Percentiles rank a stretch among this genome's conserved stretches.
These are phyloP conservation scores for Chloromonas sp. DNA, from an alignment of 163 green algal species.

Conservation along the genomic window DNA sequence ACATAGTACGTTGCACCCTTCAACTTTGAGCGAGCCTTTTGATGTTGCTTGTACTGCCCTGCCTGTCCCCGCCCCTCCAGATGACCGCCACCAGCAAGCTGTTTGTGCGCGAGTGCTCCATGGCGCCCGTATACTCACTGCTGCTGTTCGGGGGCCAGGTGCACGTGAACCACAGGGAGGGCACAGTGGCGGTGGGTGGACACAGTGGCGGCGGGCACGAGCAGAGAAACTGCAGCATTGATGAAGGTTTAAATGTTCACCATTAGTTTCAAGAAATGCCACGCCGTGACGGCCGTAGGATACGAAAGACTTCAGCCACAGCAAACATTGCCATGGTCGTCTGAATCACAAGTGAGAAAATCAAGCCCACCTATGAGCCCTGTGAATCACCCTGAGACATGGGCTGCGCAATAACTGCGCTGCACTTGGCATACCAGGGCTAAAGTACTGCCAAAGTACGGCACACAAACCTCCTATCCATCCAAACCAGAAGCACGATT, in stretches of 20 bases:
- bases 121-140: slow-evolving; percentile 81
- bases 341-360: neutral
- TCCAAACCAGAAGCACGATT: too few species aligned
- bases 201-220: neutral
- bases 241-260: too few species aligned
- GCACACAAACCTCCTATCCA: too few species aligned
- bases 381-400: too few species aligned
- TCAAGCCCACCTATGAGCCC: neutral
- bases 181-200: slow-evolving; percentile 35
- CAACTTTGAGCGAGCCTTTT: too few species aligned
- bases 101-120: slow-evolving; percentile 57
- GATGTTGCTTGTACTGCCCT: too few species aligned
- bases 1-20: too few species aligned
- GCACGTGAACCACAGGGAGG: slow-evolving; percentile 56
- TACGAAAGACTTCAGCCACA: neutral
- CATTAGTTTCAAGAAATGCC: too few species aligned
- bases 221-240: neutral
- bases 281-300: neutral
- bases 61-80: neutral
- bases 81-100: slow-evolving; percentile 24
- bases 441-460: too few species aligned
- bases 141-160: slow-evolving; percentile 86
- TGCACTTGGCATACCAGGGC: too few species aligned
- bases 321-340: neutral
- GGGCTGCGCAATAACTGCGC: too few species aligned